A percentile compares a stretch with the other conserved stretches of the same genome.
Evolutionary conservation across 192 early-diverging fungal species (phyloP).

Genomic region (Coemansia sp.): DNA sequence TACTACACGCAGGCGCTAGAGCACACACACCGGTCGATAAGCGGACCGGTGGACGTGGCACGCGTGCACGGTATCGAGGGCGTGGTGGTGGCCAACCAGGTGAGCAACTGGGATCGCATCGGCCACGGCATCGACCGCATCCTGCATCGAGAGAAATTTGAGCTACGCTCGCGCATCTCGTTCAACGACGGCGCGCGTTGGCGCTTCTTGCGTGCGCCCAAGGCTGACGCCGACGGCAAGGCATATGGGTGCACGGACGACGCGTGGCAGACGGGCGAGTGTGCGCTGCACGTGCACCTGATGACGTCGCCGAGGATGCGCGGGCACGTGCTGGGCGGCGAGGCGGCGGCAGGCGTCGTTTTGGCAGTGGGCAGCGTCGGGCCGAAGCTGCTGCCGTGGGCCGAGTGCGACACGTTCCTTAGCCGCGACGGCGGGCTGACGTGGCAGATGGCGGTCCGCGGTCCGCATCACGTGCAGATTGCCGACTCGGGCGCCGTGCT

Average conservation of each 20-base stretch:
- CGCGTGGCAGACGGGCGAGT: constrained; percentile 53
- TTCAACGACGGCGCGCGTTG: constrained; percentile 86
- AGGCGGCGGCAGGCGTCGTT: constrained; percentile 77
- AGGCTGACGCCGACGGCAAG: constrained; percentile 56
- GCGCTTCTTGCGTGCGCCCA: constrained; percentile 67
- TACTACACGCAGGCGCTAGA: constrained; percentile 77
- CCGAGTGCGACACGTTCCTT: constrained; percentile 81
- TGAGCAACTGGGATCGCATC: constrained; percentile 72
- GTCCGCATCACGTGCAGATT: constrained; percentile 81
- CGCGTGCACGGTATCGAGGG: constrained; percentile 78
- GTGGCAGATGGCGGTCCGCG: constrained; percentile 65
- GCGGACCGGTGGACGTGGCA: constrained; percentile 89
- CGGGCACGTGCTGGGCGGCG: constrained; percentile 71
- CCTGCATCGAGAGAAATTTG: constrained; percentile 48
- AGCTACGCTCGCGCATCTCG: constrained; percentile 71
- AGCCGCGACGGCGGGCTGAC: constrained; percentile 79
- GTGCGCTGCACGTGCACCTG: constrained; percentile 85
- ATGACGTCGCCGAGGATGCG: constrained; percentile 65
- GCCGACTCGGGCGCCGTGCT: constrained; percentile 79
- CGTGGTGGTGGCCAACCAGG: constrained; percentile 81
- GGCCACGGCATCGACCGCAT: constrained; percentile 26
- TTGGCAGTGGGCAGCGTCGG: constrained; percentile 92
- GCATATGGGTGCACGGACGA: constrained; percentile 56
- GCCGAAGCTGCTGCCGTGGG: constrained; percentile 62
- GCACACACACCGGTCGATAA: constrained; percentile 72